Percentiles rank a stretch among this genome's conserved stretches.
Conservation (phyloP, 352 stramenopile species). For the Globisporangium radiosum region DNA sequence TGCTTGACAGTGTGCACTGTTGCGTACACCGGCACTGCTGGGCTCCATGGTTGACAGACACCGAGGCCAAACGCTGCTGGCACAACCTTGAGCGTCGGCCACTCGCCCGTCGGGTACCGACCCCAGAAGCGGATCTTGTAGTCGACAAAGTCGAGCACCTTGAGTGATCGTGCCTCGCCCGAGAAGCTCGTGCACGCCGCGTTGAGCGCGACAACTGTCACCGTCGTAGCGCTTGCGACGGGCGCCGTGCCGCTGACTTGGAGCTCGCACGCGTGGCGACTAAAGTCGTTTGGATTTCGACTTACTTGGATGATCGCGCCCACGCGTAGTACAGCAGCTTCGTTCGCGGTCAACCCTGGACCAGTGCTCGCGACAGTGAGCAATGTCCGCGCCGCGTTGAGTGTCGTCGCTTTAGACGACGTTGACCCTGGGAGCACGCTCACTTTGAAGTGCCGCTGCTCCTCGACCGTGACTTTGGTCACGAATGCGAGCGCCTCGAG, state of each 20-base stretch:
- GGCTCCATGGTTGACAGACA: constrained; percentile 21
- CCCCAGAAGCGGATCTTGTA: constrained; percentile 72
- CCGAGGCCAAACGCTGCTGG: constrained; percentile 24
- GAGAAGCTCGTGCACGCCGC: constrained; percentile 35
- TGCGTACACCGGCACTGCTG: constrained; percentile 32
- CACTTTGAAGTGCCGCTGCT: constrained; percentile 59
- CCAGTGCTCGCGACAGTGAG: constrained; percentile 34
- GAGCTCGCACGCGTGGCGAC: constrained; percentile 58
- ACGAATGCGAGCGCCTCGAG: constrained; percentile 43
- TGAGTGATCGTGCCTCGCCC: constrained; percentile 35
- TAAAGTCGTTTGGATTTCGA: constrained; percentile 66
- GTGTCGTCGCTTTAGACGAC: constrained; percentile 36
- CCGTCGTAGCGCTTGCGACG: constrained; percentile 7
- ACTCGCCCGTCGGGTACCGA: constrained; percentile 55
- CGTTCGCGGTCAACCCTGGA: constrained; percentile 20
- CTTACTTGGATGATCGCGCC: constrained; percentile 60
- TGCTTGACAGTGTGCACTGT: constrained; percentile 66
- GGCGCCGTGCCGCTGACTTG: constrained; percentile 15
- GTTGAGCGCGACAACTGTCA: constrained; percentile 25
- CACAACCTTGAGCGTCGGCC: constrained; percentile 65
- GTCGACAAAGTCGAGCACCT: constrained; percentile 61
- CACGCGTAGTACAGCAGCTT: constrained; percentile 24
- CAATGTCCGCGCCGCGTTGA: constrained; percentile 13
- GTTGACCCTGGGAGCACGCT: constrained; percentile 31
- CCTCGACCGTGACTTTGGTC: constrained; percentile 36